Conservation (phyloP, 352 stramenopile genomes). For the Globisporangium yorkense region DNA sequence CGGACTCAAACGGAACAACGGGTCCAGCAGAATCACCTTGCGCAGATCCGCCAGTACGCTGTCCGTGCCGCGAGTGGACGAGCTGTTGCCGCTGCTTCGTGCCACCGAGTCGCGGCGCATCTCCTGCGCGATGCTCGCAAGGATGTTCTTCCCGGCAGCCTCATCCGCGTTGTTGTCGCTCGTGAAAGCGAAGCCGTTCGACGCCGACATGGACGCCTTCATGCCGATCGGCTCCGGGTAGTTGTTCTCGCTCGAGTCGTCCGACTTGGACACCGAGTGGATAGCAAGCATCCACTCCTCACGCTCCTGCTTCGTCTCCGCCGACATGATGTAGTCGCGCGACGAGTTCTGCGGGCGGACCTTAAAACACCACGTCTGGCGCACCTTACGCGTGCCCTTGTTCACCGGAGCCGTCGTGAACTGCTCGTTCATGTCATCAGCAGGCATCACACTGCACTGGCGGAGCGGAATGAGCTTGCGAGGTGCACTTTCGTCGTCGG, state of each 20-base stretch:
- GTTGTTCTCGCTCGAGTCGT: slow-evolving; percentile 38
- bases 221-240: slow-evolving; percentile 8
- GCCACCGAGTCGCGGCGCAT: slow-evolving; percentile 53
- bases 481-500: slow-evolving; percentile 52
- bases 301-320: slow-evolving; percentile 85
- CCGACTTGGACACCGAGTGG: slow-evolving; percentile 63
- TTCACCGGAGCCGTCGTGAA: slow-evolving; percentile 84
- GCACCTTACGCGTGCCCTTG: slow-evolving; percentile 72
- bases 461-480: slow-evolving; percentile 70
- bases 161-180: slow-evolving; percentile 51
- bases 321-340: slow-evolving; percentile 79
- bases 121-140: slow-evolving; percentile 28
- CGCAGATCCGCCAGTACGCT: slow-evolving; percentile 56
- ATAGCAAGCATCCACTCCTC: slow-evolving; percentile 88
- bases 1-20: slow-evolving; percentile 69
- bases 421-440: slow-evolving; percentile 83
- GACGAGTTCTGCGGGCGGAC: slow-evolving; percentile 67
- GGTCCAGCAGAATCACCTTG: slow-evolving; percentile 77
- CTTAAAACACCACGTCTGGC: slow-evolving; percentile 86
- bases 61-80: slow-evolving; percentile 31
- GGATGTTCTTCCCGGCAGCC: slow-evolving; percentile 51
- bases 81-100: slow-evolving; percentile 51
- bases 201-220: slow-evolving; percentile 4
- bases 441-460: slow-evolving; percentile 61
- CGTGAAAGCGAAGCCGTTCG: not conserved